Evolutionary conservation across 2,329 filamentous ascomycete genomes (phyloP), one percentile per base, ranked within the genome.

Genomic region (Aspergillus intermedius): DNA sequence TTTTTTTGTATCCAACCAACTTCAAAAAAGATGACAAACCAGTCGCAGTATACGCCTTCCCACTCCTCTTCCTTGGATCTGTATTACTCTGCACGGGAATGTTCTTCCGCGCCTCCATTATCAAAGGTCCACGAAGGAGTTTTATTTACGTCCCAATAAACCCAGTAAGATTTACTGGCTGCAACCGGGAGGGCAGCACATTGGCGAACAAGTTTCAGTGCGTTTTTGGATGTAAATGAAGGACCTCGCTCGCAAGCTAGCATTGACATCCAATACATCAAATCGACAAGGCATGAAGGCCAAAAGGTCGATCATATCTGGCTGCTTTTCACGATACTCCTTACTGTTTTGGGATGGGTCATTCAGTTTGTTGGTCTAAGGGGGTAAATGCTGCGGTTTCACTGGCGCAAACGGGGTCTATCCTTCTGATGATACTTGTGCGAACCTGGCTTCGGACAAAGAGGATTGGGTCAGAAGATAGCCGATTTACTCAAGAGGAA

Each of bases 291-390:
- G 25, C 46, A 54, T 4, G 45, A 43, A 9, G 37, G 48, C 42
- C 51, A 54, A 5, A 44, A 54, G 2, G 48, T 43, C 1, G 54
- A 54, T 10, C 45, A 54, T 3, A 7, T 56, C 1, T 45, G 58
- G 4, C 56, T 65, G 1, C 42, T 62, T 2, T 46, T 53, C 5
- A 58, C 60, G 3, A 47, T 70, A 7, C 13, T 41, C 0, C 44
- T 61, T 1, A 66, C 67, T 0, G 48, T 67, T 9, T 2, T 62
- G 3, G 69, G 68, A 1, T 72, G 67, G 15, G 52, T 71, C 3
- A 42, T 66, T 1, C 69, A 73, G 45, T 73, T 73, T 25, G 54
- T 72, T 6, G 69, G 69, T 2, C 54, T 69, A 1, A 58, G 69
- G 43, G 68, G 64, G 1, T 71, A 4, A 65, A 71, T 45, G 56